Evolutionary conservation across 768 basidiomycete genomes (phyloP), one percentile per base, ranked within the genome.

Genomic region (Gloeostereum incarnatum): DNA sequence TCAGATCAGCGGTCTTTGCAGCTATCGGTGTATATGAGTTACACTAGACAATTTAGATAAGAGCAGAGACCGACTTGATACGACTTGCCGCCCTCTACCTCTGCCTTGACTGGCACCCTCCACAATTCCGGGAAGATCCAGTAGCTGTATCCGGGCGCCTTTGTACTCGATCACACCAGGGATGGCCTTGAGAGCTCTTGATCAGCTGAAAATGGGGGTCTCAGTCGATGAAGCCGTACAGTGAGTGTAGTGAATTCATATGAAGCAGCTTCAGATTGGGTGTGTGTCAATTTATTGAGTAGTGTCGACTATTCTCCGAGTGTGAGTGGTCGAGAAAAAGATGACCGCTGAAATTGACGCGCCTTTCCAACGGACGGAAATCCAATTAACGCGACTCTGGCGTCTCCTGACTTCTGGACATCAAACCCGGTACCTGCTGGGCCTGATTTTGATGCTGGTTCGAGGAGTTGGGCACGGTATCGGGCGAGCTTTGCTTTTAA

Each of bases 161-260:
- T 94, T 81, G 56, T 98, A 87, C 52, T 98, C 93, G 13, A 98
- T 77, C 3, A 98, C 96, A 35, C 96, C 96, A 24, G 96, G 94
- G 44, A 99, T 98, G 7, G 96, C 94, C 79, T 88, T 46, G 30
- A 34, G 39, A 6, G n/a, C n/a, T n/a, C n/a, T n/a, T 41, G 13
- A 18, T 44, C 27, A 45, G 36, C 39, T 48, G 26, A 26, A 31
- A 17, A 33, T 13, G 36, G n/a, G 29, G 31, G 25, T 24, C 26
- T 25, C 14, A 18, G 35, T 10, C 10, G 31, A 26, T 14, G 20
- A 30, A 29, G 21, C 54, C 71, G 47, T 49, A 83, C 86, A 7
- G 86, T 88, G 22, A 94, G 71, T 3, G 89, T 94, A 2, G 92
- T 96, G 60, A 96, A 97, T 56, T 97, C 93, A 53, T 96, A 97